These are phyloP conservation scores for Microdochium bolleyi DNA, from an alignment of 2,329 filamentous ascomycete genomes.

Conservation along the genomic window DNA sequence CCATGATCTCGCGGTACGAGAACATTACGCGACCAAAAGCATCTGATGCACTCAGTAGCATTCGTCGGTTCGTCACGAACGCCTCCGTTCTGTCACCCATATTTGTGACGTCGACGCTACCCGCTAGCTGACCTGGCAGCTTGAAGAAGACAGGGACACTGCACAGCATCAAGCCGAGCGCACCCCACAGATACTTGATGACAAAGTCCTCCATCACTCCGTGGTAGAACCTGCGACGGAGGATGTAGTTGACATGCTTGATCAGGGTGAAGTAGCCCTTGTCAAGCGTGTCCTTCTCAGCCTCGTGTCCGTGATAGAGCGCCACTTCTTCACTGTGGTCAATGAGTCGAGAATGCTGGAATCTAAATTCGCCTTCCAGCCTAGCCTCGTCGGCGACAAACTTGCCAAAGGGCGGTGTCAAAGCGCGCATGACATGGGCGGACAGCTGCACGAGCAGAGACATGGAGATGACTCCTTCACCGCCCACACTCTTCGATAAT, in stretches of 20 bases:
- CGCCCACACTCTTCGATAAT: slow-evolving; percentile 87
- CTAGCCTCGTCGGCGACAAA: slow-evolving; percentile 95
- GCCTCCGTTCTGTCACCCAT: slow-evolving; percentile 67
- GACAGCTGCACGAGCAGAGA: slow-evolving; percentile 87
- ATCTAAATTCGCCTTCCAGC: slow-evolving; percentile 91
- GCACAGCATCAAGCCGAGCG: slow-evolving; percentile 82
- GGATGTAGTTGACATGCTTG: slow-evolving; percentile 95
- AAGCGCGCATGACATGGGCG: slow-evolving; percentile 82
- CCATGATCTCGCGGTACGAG: slow-evolving; percentile 94
- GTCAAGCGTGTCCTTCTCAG: slow-evolving; percentile 92
- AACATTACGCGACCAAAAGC: slow-evolving; percentile 96
- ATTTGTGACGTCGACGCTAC: slow-evolving; percentile 30
- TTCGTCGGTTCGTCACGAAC: slow-evolving; percentile 89
- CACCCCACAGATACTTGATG: slow-evolving; percentile 99
- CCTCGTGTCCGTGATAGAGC: slow-evolving; percentile 83
- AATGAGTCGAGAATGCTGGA: slow-evolving; percentile 88
- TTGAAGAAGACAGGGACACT: slow-evolving; percentile 95
- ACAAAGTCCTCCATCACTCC: slow-evolving; percentile 99
- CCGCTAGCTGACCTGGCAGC: slow-evolving; percentile 60
- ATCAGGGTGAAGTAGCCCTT: slow-evolving; percentile 99
- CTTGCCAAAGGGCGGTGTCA: slow-evolving; percentile 94
- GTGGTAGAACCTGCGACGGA: slow-evolving; percentile 86
- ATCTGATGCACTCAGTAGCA: slow-evolving; percentile 89
- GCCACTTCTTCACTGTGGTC: slow-evolving; percentile 95
- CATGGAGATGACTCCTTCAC: slow-evolving; percentile 94